Evolutionary conservation across 1,139 yeast species (phyloP), one percentile per base, ranked within the genome.

Genomic region (Geotrichum citri-aurantii): DNA sequence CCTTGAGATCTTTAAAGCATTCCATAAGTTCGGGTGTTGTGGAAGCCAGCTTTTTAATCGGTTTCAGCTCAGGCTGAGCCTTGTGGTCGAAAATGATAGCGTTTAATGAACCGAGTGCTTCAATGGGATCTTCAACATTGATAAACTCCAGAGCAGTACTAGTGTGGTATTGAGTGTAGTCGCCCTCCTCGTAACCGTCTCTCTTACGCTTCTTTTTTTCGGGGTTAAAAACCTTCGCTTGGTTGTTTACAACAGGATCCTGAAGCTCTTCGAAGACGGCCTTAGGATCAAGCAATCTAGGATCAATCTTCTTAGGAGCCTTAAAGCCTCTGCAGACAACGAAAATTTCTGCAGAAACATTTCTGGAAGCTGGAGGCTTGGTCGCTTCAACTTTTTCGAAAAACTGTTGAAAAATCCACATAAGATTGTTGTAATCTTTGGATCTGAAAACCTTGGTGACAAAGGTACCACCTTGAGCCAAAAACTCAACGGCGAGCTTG

Each of bases 331-430:
- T 85, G 75, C 99, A 93, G 47, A 92, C 97, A 57, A 93, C 99
- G 70, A 93, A 93, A 69, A 95, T 95, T 79, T 93, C 99, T 1
- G 99, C 99, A 68, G 99, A 93, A 26, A 95, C 99, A 74, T 89
- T 89, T 85, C 99, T 92, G 51, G 97, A 91, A 21, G 98, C 93
- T 21, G 99, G 98, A 8, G 99, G 99, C 70, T 93, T 93, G 1
- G 99, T 93, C 12, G 99, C 99, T 73, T 93, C 99, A 53, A 93
- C 98, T 70, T 88, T 92, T 60, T 90, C 97, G 69, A 93, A 93
- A 62, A 93, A 79, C 73, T 93, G 99, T 69, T 90, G 92, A 77
- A 93, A 93, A 5, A 92, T 96, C 99, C 99, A 93, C 83, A 93
- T 82, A 65, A 93, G 81, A 72, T 92, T 93, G 74, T 95, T 93